Evolutionary conservation across 352 stramenopile species (phyloP).

Genomic region (Elongisporangium prolatum): DNA sequence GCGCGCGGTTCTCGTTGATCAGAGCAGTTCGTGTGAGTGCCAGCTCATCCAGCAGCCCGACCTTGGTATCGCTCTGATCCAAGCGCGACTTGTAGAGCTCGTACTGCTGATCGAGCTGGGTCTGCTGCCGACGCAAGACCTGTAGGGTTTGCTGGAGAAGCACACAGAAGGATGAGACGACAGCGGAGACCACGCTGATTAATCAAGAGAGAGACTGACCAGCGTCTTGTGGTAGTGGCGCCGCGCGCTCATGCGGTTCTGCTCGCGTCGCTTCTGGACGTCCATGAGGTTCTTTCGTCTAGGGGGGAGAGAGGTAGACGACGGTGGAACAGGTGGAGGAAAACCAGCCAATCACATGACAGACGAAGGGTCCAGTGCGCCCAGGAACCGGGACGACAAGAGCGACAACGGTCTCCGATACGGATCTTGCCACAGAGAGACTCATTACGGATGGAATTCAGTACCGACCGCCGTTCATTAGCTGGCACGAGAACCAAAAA

Average conservation of each 20-base stretch:
- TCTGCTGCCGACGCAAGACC: neutral
- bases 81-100: neutral
- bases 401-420: too few relatives aligned
- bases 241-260: neutral
- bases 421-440: too few relatives aligned
- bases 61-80: neutral
- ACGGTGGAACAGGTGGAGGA: too few relatives aligned
- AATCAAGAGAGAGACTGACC: neutral
- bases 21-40: conserved; percentile 15
- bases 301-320: too few relatives aligned
- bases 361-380: too few relatives aligned
- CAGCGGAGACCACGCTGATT: too few relatives aligned
- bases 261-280: neutral
- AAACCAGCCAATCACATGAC: too few relatives aligned
- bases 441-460: too few relatives aligned
- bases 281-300: too few relatives aligned
- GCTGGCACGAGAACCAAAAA: too few relatives aligned
- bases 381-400: too few relatives aligned
- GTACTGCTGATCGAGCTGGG: neutral
- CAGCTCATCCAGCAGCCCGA: neutral
- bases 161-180: neutral
- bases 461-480: too few relatives aligned
- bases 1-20: conserved; percentile 41
- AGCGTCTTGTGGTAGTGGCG: neutral
- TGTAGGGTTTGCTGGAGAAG: neutral